Conservation (phyloP, 73 alveolate genomes). For the Stentor roeselii region DNA sequence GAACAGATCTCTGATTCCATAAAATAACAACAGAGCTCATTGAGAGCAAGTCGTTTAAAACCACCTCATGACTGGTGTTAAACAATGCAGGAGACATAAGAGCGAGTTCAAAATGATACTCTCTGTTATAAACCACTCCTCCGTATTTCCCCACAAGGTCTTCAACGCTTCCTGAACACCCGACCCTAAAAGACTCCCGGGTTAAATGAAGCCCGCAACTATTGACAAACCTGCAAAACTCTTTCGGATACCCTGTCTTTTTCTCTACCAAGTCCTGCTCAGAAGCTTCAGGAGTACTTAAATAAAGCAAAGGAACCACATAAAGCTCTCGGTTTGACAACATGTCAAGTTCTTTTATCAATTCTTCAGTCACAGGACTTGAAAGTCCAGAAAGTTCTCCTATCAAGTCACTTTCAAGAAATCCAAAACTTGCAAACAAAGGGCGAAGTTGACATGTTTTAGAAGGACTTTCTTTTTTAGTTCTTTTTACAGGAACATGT, state of each 20-base stretch:
- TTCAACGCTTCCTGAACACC: not conserved
- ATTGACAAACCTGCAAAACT: not conserved
- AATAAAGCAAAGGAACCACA: not conserved
- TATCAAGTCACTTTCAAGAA: not conserved
- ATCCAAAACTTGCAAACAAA: not conserved
- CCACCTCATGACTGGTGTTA: not conserved
- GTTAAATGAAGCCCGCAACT: not conserved
- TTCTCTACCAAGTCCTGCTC: not conserved
- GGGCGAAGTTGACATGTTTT: not conserved
- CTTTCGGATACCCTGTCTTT: not conserved
- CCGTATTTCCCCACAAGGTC: not conserved
- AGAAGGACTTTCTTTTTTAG: too few relatives aligned
- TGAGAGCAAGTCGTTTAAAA: not conserved
- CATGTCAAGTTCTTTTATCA: not conserved
- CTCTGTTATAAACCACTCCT: not conserved
- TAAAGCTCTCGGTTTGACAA: not conserved
- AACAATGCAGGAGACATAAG: not conserved
- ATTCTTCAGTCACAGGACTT: not conserved
- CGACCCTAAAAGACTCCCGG: not conserved
- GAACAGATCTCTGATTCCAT: conserved; percentile 9
- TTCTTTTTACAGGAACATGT: too few relatives aligned
- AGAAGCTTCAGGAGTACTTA: not conserved
- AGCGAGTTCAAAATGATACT: not conserved
- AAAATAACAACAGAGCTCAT: not conserved
- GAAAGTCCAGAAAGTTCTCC: not conserved